phyloP scores from a whole-genome alignment of 805 yeast species.

The Monosporozyma unispora region DNA sequence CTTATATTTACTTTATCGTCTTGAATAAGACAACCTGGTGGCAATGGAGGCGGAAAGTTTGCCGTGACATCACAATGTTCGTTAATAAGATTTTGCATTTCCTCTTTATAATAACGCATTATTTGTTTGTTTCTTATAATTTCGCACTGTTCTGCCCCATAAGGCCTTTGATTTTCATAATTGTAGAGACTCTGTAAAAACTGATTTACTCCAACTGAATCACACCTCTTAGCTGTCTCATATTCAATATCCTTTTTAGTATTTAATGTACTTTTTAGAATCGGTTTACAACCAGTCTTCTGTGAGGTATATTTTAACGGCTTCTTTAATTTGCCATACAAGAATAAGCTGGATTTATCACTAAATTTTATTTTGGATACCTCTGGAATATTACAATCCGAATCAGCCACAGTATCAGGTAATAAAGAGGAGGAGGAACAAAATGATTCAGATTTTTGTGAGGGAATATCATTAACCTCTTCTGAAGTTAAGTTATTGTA shows the following conservation, averaged over 20 bases:
- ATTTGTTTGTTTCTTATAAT: constrained; percentile 34
- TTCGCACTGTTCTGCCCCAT: constrained; percentile 28
- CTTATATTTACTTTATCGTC: not conserved
- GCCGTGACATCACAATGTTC: not conserved
- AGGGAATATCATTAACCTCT: not conserved
- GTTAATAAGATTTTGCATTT: not conserved
- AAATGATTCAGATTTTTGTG: not conserved
- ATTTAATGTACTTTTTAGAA: constrained; percentile 32
- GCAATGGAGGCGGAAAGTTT: not conserved
- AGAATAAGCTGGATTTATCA: constrained; percentile 4
- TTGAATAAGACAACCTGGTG: not conserved
- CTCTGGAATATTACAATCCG: not conserved
- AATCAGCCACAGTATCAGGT: not conserved
- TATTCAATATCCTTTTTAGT: constrained; percentile 30
- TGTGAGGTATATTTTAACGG: not conserved
- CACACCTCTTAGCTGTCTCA: constrained; percentile 32
- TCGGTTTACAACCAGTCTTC: constrained; percentile 23
- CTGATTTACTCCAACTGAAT: constrained; percentile 30
- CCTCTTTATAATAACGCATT: constrained; percentile 13
- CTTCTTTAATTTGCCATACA: constrained; percentile 6
- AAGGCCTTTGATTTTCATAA: constrained; percentile 30
- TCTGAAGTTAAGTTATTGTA: constrained; percentile 10
- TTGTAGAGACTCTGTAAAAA: constrained; percentile 31
- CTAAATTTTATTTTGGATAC: constrained; percentile 5
- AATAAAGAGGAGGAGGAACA: not conserved